Percentiles rank a stretch among this genome's conserved stretches.
Conservation (phyloP, 208 protist genomes). For the Wallacemonas sp. region DNA sequence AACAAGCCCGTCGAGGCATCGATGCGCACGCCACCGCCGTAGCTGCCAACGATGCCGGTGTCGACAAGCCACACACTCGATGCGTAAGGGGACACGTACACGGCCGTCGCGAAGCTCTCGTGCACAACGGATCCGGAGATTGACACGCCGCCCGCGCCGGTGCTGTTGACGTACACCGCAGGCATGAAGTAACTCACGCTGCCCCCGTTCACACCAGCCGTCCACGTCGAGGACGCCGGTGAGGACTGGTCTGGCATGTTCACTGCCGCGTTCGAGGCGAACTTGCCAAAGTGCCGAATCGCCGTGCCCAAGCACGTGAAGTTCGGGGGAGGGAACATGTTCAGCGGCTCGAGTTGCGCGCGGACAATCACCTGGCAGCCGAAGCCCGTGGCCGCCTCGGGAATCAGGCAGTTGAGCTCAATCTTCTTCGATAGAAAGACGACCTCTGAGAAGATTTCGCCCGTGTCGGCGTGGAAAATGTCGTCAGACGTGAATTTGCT, state of each 20-base stretch:
- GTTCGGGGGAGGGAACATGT: conserved; percentile 25
- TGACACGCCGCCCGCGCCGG: background rate
- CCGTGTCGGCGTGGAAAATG: background rate
- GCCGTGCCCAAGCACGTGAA: conserved; percentile 26
- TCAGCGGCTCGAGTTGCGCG: conserved; percentile 13
- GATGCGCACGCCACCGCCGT: conserved; percentile 36
- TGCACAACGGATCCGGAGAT: conserved; percentile 19
- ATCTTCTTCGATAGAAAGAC: conserved; percentile 34
- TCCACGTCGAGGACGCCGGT: too few species aligned
- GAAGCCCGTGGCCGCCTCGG: background rate
- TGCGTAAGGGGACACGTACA: conserved; percentile 26
- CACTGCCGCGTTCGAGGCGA: background rate
- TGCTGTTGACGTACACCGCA: conserved; percentile 32
- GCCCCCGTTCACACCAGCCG: too few species aligned
- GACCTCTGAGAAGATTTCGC: conserved; percentile 23
- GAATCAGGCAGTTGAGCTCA: conserved; percentile 36
- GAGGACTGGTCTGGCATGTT: background rate
- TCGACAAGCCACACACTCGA: conserved; percentile 31
- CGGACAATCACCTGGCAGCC: conserved; percentile 29
- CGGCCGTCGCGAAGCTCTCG: conserved; percentile 32
- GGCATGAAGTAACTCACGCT: conserved; percentile 22
- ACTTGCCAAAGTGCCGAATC: conserved; percentile 33
- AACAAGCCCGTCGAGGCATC: conserved; percentile 27
- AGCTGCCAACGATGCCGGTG: conserved; percentile 32
- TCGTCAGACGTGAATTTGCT: too few species aligned